Evolutionary conservation across 176 grass and related monocot species (phyloP).

Genomic region (Carex scoparia): DNA sequence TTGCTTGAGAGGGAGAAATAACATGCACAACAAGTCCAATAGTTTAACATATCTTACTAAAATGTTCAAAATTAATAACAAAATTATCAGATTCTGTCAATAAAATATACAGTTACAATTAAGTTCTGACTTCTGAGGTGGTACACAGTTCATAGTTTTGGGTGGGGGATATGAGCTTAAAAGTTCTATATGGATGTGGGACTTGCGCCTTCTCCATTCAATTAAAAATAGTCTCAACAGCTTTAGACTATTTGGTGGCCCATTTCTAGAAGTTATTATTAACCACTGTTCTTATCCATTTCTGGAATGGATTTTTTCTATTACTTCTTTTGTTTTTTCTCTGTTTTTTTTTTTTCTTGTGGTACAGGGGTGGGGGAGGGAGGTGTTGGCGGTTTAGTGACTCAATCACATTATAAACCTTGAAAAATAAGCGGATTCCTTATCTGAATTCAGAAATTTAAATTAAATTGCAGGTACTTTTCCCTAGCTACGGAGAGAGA

Average conservation of each 20-base stretch:
- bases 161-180: not conserved
- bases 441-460: not conserved
- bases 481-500: conserved; percentile 94
- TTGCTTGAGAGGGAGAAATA: not conserved
- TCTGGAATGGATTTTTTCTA: not conserved
- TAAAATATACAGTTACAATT: not conserved
- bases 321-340: not conserved
- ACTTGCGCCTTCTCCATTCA: not conserved
- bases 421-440: not conserved
- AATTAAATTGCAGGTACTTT: conserved; percentile 59
- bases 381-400: not conserved
- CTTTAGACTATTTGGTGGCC: not conserved
- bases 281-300: not conserved
- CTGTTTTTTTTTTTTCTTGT: not conserved
- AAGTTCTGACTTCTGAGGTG: not conserved
- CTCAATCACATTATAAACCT: not conserved
- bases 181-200: not conserved
- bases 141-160: not conserved
- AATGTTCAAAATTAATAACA: not conserved
- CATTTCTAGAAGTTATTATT: not conserved
- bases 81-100: not conserved
- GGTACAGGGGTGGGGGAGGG: not conserved
- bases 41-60: not conserved
- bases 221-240: not conserved
- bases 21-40: not conserved